These are phyloP conservation scores for Trichosporon ovoides DNA, from an alignment of 1,284 basidiomycete genomes.

Conservation along the genomic window DNA sequence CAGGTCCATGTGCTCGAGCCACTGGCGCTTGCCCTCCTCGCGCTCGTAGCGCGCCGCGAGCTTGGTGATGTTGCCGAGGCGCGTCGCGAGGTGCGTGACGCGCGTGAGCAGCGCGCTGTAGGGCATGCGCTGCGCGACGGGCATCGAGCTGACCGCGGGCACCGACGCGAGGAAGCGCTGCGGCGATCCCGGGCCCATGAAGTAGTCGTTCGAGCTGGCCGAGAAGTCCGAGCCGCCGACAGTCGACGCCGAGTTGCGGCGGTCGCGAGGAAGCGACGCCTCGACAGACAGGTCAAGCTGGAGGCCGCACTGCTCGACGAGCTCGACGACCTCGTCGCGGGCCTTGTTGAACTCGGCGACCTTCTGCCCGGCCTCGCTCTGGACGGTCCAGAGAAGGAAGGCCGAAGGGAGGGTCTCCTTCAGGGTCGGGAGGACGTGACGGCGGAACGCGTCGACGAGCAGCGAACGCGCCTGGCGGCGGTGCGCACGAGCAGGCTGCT, in stretches of 20 bases:
- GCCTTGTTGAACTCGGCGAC: slow-evolving; percentile 34
- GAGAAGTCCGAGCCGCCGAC: slow-evolving; percentile 13
- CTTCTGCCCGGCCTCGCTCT: slow-evolving; percentile 33
- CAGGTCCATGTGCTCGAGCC: slow-evolving; percentile 43
- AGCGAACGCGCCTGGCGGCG: slow-evolving; percentile 65
- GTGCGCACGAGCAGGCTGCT: slow-evolving; percentile 54
- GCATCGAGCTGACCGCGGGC: slow-evolving; percentile 38
- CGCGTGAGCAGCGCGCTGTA: slow-evolving; percentile 38
- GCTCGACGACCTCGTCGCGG: slow-evolving; percentile 28
- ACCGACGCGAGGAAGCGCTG: slow-evolving; percentile 39
- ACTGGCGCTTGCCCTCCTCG: slow-evolving; percentile 44
- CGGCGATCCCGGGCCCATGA: slow-evolving; percentile 15
- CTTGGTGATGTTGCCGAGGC: slow-evolving; percentile 35
- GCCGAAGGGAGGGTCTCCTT: slow-evolving; percentile 39
- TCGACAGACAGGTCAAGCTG: slow-evolving; percentile 16
- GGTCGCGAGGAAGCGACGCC: not conserved
- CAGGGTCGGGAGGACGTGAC: slow-evolving; percentile 57
- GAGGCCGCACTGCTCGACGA: slow-evolving; percentile 27
- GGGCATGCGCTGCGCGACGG: slow-evolving; percentile 23
- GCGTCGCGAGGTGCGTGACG: slow-evolving; percentile 35
- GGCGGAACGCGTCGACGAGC: slow-evolving; percentile 68
- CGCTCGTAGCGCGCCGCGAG: slow-evolving; percentile 38
- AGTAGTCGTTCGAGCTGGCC: slow-evolving; percentile 16
- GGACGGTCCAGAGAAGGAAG: slow-evolving; percentile 43
- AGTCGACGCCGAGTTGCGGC: slow-evolving; percentile 7